phyloP scores from a whole-genome alignment of 768 basidiomycete species.

The Melanogaster broomeanus region DNA sequence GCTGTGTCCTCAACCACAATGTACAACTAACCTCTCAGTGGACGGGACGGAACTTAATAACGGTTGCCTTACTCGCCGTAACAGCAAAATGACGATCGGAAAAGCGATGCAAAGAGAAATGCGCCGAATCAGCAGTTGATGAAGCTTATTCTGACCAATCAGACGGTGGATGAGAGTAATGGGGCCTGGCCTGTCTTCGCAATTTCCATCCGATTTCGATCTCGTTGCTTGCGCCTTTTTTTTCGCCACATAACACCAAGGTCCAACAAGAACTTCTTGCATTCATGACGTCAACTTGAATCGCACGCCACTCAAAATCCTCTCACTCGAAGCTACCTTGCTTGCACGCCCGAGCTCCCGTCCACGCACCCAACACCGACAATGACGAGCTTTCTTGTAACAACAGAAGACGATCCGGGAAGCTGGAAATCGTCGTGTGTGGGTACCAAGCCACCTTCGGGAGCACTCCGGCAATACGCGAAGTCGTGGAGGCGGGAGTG shows the following conservation, averaged over 20 bases:
- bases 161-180: slow-evolving; percentile 70
- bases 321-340: slow-evolving; percentile 79
- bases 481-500: slow-evolving; percentile 77
- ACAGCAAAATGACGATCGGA: slow-evolving; percentile 83
- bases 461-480: slow-evolving; percentile 62
- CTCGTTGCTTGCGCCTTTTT: slow-evolving; percentile 81
- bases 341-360: slow-evolving; percentile 69
- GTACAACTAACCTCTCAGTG: not conserved
- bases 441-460: slow-evolving; percentile 76
- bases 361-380: slow-evolving; percentile 64
- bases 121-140: slow-evolving; percentile 79
- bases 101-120: slow-evolving; percentile 85
- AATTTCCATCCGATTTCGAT: slow-evolving; percentile 86
- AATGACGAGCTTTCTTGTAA: slow-evolving; percentile 68
- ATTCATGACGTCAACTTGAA: slow-evolving; percentile 71
- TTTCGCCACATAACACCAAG: slow-evolving; percentile 42
- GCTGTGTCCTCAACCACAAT: slow-evolving; percentile 31
- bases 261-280: slow-evolving; percentile 88
- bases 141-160: slow-evolving; percentile 83
- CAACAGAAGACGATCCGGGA: slow-evolving; percentile 73
- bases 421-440: slow-evolving; percentile 70
- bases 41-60: not conserved
- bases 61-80: not conserved
- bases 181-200: slow-evolving; percentile 73
- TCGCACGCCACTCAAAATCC: slow-evolving; percentile 79